A percentile compares a stretch with the other conserved stretches of the same genome.
phyloP scores from a whole-genome alignment of 78 protist species.

The Emiliania huxleyi region DNA sequence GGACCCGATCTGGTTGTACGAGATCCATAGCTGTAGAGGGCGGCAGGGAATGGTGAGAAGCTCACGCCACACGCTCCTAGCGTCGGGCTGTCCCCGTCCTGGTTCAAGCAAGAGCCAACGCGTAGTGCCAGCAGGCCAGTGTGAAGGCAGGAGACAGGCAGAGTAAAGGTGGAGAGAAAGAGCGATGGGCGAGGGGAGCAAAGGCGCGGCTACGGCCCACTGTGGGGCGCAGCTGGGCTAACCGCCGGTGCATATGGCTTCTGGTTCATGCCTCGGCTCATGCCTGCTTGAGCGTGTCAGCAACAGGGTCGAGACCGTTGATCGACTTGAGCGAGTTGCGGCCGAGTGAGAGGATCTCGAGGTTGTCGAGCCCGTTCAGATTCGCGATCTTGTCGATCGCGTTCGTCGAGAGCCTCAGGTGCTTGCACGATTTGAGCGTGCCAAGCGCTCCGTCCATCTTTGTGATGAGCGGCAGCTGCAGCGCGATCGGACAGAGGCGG shows the following conservation, averaged over 20 bases:
- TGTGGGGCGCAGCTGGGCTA: too few species aligned
- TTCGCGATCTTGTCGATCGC: constrained; percentile 60
- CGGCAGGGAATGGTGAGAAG: too few species aligned
- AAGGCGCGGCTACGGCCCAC: too few species aligned
- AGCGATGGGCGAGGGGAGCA: too few species aligned
- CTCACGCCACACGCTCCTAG: too few species aligned
- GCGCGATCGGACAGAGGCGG: neutral
- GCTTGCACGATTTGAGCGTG: constrained; percentile 48
- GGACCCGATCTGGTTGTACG: constrained; percentile 69
- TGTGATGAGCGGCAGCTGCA: constrained; percentile 32
- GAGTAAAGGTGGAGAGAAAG: too few species aligned
- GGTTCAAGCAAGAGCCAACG: too few species aligned
- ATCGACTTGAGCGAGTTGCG: constrained; percentile 68
- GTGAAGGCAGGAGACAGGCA: too few species aligned
- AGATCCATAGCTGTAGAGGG: constrained; percentile 82
- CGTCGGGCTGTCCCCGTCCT: too few species aligned
- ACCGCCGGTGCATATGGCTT: too few species aligned
- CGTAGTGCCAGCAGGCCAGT: too few species aligned
- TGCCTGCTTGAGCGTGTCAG: constrained; percentile 62
- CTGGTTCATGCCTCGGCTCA: too few species aligned
- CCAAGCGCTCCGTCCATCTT: constrained; percentile 34
- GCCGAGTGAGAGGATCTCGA: constrained; percentile 63
- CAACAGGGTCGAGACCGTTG: constrained; percentile 57
- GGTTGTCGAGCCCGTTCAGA: constrained; percentile 44
- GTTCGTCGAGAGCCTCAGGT: constrained; percentile 71